Evolutionary conservation across 2,329 filamentous ascomycete genomes (phyloP).

Genomic region (Phaeosphaeria sp.): DNA sequence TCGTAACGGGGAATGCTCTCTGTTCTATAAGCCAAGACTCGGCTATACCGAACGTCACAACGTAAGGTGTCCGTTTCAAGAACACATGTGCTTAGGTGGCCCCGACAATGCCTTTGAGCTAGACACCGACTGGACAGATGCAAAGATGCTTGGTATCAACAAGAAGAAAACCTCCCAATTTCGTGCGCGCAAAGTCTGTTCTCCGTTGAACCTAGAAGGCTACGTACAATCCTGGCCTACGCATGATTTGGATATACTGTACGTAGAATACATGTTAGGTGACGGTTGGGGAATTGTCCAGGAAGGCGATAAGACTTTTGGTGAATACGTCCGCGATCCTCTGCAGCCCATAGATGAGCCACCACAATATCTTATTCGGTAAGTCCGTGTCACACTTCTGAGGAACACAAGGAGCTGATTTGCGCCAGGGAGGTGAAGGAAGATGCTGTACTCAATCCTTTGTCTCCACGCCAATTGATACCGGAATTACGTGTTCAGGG

Average conservation of each 20-base stretch:
- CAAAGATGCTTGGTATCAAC: conserved; percentile 12
- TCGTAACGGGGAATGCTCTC: neutral
- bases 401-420: neutral
- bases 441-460: conserved; percentile 2
- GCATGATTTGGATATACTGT: neutral
- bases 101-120: conserved; percentile 10
- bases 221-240: neutral
- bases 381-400: neutral
- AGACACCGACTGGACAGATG: conserved; percentile 10
- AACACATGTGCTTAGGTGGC: conserved; percentile 5
- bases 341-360: neutral
- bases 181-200: conserved; percentile 12
- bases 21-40: conserved; percentile 6
- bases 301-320: conserved; percentile 10
- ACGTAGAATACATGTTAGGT: conserved; percentile 14
- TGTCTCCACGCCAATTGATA: conserved; percentile 6
- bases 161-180: conserved; percentile 8
- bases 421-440: conserved; percentile 8
- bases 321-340: conserved; percentile 7
- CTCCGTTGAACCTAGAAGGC: conserved; percentile 6
- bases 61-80: conserved; percentile 9
- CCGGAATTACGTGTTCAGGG: conserved; percentile 13
- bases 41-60: conserved; percentile 6
- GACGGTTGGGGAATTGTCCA: conserved; percentile 7
- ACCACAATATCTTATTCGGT: conserved; percentile 4